These are phyloP conservation scores for Musa troglodytarum DNA, from an alignment of 176 grass and related monocot genomes.

Conservation along the genomic window DNA sequence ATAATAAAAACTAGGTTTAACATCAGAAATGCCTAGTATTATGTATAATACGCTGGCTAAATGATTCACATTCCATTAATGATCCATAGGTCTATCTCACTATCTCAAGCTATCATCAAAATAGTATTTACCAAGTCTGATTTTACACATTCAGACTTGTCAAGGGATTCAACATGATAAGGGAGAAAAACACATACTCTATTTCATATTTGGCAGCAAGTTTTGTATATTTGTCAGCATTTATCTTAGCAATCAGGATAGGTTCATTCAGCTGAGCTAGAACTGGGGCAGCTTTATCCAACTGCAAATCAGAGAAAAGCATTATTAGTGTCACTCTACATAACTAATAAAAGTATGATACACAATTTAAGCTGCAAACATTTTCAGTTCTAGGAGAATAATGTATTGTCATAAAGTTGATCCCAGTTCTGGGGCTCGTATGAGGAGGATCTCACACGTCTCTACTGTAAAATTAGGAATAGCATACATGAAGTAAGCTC, in stretches of 20 bases:
- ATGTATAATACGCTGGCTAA: too few species aligned
- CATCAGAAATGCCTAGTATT: too few species aligned
- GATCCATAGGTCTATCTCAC: too few species aligned
- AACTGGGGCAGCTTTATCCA: slow-evolving; percentile 80
- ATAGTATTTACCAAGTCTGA: background rate
- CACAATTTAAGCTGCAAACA: background rate
- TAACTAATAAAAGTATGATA: background rate
- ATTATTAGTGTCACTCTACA: slow-evolving; percentile 16
- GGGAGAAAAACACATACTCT: slow-evolving; percentile 51
- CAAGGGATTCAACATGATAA: background rate
- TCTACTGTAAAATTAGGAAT: background rate
- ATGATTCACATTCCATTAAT: too few species aligned
- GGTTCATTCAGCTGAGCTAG: slow-evolving; percentile 57
- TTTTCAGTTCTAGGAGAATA: background rate
- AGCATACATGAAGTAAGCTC: background rate
- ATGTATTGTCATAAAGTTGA: background rate
- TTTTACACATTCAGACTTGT: background rate
- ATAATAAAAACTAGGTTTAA: background rate
- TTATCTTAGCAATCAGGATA: slow-evolving; percentile 71
- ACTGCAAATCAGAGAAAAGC: slow-evolving; percentile 31
- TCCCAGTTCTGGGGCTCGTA: background rate
- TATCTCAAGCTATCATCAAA: background rate
- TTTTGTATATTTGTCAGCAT: slow-evolving; percentile 92
- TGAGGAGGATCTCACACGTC: background rate
- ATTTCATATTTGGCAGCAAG: slow-evolving; percentile 85